These are phyloP conservation scores for Ustilago shanxiensis DNA, from an alignment of 1,284 basidiomycete species.

Conservation along the genomic window DNA sequence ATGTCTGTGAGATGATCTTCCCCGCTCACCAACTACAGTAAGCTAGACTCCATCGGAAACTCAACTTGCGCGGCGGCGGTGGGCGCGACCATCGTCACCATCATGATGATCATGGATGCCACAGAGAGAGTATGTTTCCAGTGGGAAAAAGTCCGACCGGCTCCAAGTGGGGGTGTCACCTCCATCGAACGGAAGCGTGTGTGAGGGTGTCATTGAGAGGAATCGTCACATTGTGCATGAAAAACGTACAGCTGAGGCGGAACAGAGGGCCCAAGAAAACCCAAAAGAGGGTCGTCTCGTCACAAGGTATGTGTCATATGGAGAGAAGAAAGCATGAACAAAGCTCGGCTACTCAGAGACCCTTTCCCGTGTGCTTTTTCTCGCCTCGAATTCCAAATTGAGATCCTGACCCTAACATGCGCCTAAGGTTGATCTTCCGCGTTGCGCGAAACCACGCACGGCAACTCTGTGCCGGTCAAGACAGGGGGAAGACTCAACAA, in stretches of 20 bases:
- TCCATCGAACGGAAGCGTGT: neutral
- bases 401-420: neutral
- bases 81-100: too few species aligned
- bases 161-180: neutral
- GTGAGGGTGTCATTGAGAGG: too few species aligned
- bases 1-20: neutral
- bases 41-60: too few species aligned
- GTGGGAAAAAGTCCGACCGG: neutral
- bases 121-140: too few species aligned
- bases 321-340: neutral
- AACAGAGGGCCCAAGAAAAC: too few species aligned
- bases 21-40: too few species aligned
- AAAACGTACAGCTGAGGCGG: too few species aligned
- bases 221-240: too few species aligned
- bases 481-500: neutral
- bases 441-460: neutral
- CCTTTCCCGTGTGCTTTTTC: neutral
- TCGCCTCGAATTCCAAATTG: neutral
- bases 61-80: too few species aligned
- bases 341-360: neutral
- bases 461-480: neutral
- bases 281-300: constrained; percentile 3
- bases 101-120: too few species aligned
- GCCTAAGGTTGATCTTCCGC: neutral
- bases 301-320: neutral